Evolutionary conservation across 345 rosid species (phyloP), one percentile per base, ranked within the genome.

Genomic region (Eucalyptus lansdowneana): DNA sequence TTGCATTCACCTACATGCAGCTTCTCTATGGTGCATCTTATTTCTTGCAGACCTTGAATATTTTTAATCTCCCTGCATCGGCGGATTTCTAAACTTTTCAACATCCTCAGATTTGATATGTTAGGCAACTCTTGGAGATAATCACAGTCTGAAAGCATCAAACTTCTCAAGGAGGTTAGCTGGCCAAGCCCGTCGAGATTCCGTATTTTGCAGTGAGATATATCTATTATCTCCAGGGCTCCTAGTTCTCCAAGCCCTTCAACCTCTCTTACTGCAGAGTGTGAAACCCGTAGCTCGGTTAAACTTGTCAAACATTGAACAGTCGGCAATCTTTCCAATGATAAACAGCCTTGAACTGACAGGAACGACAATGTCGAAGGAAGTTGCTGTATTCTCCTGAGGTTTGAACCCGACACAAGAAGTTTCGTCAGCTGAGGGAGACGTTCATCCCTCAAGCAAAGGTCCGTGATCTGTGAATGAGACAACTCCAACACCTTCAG

Each of bases 331-430:
- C 17, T 8, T 16, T 67, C 1, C 80, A 67, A 16, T n/a, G 40
- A 67, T 1, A 31, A 67, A 8, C 80, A 67, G 40, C 40, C 40
- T 67, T 0, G 22, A n/a, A 67, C 40, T 8, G 80, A 67, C 80
- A 31, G 0, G 22, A 15, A 31, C 0, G 22, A 67, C 40, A 67
- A 0, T 67, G 76, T 67, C 0, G 80, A 67, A 0, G 40, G 80
- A 8, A 67, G 80, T 0, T 31, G 80, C 4, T 5, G 80, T 31
- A 67, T 1, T 7, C 22, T 67, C 80, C 80, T 8, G 40, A 67
- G 80, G 40, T 67, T 67, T 31, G 40, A 0, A 0, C 80, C 40
- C 1, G 80, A 67, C 12, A 67, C 22, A 0, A 15, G 11, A 67
- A 67, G 40, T 67, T 67, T 67, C 0, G 11, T 8, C 0, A 67